Evolutionary conservation across 345 rosid species (phyloP).

Genomic region (Eucalyptus albens): DNA sequence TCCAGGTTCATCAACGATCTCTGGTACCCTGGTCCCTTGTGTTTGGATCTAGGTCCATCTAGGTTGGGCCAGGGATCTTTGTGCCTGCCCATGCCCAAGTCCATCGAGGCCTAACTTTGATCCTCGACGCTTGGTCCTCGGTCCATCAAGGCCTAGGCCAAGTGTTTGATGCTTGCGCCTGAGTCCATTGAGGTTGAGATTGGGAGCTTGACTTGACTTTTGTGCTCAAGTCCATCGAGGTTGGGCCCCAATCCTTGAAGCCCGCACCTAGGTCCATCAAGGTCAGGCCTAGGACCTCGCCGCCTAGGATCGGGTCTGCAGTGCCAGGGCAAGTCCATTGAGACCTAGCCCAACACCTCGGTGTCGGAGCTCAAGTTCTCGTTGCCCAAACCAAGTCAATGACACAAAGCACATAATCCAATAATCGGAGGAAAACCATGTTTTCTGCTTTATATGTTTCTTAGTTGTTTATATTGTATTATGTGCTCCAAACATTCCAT

Average conservation of each 20-base stretch:
- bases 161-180: background rate
- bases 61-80: fast-evolving
- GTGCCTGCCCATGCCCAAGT: background rate
- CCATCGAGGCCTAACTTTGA: background rate
- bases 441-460: background rate
- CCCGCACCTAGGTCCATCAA: background rate
- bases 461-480: too few species aligned
- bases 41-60: background rate
- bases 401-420: background rate
- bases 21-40: fast-evolving
- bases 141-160: background rate
- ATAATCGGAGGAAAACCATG: background rate
- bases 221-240: background rate
- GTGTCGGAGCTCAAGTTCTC: background rate
- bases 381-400: background rate
- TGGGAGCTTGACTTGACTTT: background rate
- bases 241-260: background rate
- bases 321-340: background rate
- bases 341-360: background rate
- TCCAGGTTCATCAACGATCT: background rate
- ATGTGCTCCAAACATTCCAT: background rate
- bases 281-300: fast-evolving
- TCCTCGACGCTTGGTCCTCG: fast-evolving
- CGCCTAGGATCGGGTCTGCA: fast-evolving
- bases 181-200: background rate